A percentile compares a stretch with the other conserved stretches of the same genome.
phyloP scores from a whole-genome alignment of 2,329 filamentous ascomycete species.

The Cordyceps tenuipes region DNA sequence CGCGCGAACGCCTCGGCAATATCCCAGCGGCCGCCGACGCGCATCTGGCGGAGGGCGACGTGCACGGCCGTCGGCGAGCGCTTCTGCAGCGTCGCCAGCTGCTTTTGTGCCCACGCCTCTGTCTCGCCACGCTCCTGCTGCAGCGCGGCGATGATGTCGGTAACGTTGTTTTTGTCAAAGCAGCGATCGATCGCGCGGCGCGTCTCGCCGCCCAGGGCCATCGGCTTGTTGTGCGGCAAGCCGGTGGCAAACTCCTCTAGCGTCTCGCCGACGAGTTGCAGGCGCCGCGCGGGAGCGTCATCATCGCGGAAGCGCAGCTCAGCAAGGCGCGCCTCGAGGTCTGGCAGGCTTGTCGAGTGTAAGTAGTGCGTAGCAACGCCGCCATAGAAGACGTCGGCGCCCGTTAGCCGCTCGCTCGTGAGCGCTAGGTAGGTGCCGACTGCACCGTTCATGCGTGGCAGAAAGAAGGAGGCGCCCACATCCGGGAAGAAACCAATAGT shows the following conservation, averaged over 20 bases:
- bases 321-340: constrained; percentile 74
- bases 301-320: constrained; percentile 85
- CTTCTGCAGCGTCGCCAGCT: constrained; percentile 62
- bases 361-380: constrained; percentile 95
- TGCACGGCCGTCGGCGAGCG: constrained; percentile 82
- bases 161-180: constrained; percentile 59
- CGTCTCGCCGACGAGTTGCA: constrained; percentile 70
- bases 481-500: constrained; percentile 98
- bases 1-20: constrained; percentile 78
- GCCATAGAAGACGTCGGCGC: constrained; percentile 80
- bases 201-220: constrained; percentile 58
- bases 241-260: constrained; percentile 89
- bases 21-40: constrained; percentile 63
- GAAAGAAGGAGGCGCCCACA: constrained; percentile 92
- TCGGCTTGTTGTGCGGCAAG: constrained; percentile 65
- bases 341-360: constrained; percentile 77
- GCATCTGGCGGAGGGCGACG: constrained; percentile 78
- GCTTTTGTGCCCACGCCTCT: constrained; percentile 69
- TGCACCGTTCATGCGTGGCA: constrained; percentile 78
- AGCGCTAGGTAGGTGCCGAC: constrained; percentile 89
- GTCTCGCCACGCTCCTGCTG: constrained; percentile 43
- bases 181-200: constrained; percentile 79
- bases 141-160: constrained; percentile 63
- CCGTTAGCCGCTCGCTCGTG: constrained; percentile 75
- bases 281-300: constrained; percentile 51